These are phyloP conservation scores for Hericium rajendrae DNA, from an alignment of 768 basidiomycete genomes.

Conservation along the genomic window DNA sequence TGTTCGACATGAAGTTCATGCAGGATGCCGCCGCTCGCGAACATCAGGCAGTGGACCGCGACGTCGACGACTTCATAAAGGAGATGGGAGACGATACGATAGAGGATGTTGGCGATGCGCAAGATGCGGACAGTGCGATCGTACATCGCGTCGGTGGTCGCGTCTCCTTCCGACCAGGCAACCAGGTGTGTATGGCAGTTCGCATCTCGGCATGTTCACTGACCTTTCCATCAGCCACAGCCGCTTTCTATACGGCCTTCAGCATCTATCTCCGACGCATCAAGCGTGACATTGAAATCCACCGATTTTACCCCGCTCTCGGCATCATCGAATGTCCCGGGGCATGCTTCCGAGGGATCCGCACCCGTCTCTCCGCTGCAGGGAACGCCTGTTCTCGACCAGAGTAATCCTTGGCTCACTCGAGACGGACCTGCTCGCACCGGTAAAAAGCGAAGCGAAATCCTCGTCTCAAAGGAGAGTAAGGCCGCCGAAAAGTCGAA, in stretches of 20 bases:
- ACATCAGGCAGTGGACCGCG: constrained; percentile 42
- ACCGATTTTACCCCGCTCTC: constrained; percentile 36
- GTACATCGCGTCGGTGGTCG: constrained; percentile 60
- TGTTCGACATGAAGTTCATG: constrained; percentile 99
- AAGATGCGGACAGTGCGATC: constrained; percentile 27
- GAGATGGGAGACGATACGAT: constrained; percentile 46
- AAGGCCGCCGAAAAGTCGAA: constrained; percentile 53
- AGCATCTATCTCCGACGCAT: constrained; percentile 38
- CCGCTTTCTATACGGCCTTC: constrained; percentile 5
- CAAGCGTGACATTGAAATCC: constrained; percentile 61
- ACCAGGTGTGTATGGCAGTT: constrained; percentile 3
- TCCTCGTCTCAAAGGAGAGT: constrained; percentile 62
- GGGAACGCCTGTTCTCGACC: constrained; percentile 13
- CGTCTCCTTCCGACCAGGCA: constrained; percentile 48
- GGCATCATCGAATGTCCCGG: constrained; percentile 13
- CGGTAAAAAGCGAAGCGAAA: constrained; percentile 64
- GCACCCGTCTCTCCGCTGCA: constrained; percentile 13
- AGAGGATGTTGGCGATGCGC: constrained; percentile 23
- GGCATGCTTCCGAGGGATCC: constrained; percentile 7
- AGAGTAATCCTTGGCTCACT: constrained; percentile 76
- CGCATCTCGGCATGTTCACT: neutral
- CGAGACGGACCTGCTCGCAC: constrained; percentile 22
- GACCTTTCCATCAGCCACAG: constrained; percentile 1
- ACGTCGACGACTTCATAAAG: constrained; percentile 62
- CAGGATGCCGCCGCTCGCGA: constrained; percentile 76